Percentiles rank a stretch among this genome's conserved stretches.
These are phyloP conservation scores for Phalaenopsis equestris DNA, from an alignment of 106 monocot species.

Conservation along the genomic window DNA sequence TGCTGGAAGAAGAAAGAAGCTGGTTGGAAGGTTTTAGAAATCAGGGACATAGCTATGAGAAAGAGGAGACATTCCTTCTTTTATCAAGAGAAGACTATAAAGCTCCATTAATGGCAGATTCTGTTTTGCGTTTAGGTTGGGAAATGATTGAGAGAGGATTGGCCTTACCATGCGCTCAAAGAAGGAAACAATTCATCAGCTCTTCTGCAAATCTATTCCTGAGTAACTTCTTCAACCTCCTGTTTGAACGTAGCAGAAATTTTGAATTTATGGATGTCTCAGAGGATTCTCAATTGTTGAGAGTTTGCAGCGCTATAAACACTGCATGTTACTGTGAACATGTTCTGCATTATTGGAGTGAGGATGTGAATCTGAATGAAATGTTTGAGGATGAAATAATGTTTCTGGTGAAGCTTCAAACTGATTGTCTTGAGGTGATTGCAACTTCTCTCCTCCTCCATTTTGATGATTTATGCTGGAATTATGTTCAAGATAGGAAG, in stretches of 20 bases:
- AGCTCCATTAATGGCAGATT: slow-evolving; percentile 56
- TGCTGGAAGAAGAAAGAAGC: slow-evolving; percentile 38
- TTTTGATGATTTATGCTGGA: slow-evolving; percentile 43
- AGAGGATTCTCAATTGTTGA: slow-evolving; percentile 30
- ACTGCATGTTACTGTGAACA: slow-evolving; percentile 52
- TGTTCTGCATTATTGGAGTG: slow-evolving; percentile 58
- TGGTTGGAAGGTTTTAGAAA: slow-evolving; percentile 28
- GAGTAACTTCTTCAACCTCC: slow-evolving; percentile 35
- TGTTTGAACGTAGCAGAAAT: slow-evolving; percentile 33
- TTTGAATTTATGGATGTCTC: slow-evolving; percentile 18
- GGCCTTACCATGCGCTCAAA: slow-evolving; percentile 18
- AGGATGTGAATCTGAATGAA: slow-evolving; percentile 44
- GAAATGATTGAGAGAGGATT: slow-evolving; percentile 52
- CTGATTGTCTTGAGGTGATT: slow-evolving; percentile 51
- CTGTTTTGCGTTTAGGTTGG: slow-evolving; percentile 40
- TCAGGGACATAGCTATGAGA: slow-evolving; percentile 10
- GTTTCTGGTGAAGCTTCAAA: slow-evolving; percentile 43
- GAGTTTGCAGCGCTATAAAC: slow-evolving; percentile 38
- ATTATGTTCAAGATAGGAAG: slow-evolving; percentile 40
- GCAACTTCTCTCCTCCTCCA: slow-evolving; percentile 47
- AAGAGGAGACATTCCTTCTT: slow-evolving; percentile 34
- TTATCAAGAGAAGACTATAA: slow-evolving; percentile 56
- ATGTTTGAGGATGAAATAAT: slow-evolving; percentile 42
- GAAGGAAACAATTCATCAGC: slow-evolving; percentile 36
- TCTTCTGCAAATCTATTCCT: slow-evolving; percentile 47